Evolutionary conservation across 257 asterid species (phyloP).

Genomic region (Petrea volubilis): DNA sequence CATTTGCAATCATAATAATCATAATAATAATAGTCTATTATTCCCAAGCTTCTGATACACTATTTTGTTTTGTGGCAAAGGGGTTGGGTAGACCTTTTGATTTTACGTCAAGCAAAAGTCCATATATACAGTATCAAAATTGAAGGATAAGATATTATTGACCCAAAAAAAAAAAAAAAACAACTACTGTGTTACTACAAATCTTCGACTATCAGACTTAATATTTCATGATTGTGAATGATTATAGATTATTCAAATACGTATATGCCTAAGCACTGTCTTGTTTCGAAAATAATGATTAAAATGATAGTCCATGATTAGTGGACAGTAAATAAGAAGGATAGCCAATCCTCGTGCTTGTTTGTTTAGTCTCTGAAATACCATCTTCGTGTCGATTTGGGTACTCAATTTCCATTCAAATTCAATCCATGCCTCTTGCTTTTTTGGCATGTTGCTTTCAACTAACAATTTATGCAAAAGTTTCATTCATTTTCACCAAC

Average conservation of each 20-base stretch:
- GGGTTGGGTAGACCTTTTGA: constrained; percentile 20
- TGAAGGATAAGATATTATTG: background rate
- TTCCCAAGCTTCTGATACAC: constrained; percentile 41
- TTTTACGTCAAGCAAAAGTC: constrained; percentile 38
- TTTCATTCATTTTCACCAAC: background rate
- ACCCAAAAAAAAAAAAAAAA: background rate
- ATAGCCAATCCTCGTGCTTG: background rate
- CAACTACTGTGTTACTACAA: background rate
- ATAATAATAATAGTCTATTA: constrained; percentile 14
- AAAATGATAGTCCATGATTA: constrained; percentile 3
- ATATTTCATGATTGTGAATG: too few relatives aligned
- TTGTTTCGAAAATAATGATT: background rate
- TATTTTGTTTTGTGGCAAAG: constrained; percentile 12
- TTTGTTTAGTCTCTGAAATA: constrained; percentile 1
- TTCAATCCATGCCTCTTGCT: background rate
- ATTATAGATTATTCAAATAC: background rate
- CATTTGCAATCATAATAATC: constrained; percentile 37
- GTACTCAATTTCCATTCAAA: constrained; percentile 20
- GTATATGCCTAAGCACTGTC: background rate
- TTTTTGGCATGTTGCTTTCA: constrained; percentile 32
- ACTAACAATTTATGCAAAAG: background rate
- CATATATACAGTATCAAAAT: background rate
- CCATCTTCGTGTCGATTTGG: background rate
- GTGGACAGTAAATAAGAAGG: constrained; percentile 5
- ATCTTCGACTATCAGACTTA: too few relatives aligned